A percentile compares a stretch with the other conserved stretches of the same genome.
Evolutionary conservation across 768 basidiomycete species (phyloP).

Genomic region (Leccinum imitatum): DNA sequence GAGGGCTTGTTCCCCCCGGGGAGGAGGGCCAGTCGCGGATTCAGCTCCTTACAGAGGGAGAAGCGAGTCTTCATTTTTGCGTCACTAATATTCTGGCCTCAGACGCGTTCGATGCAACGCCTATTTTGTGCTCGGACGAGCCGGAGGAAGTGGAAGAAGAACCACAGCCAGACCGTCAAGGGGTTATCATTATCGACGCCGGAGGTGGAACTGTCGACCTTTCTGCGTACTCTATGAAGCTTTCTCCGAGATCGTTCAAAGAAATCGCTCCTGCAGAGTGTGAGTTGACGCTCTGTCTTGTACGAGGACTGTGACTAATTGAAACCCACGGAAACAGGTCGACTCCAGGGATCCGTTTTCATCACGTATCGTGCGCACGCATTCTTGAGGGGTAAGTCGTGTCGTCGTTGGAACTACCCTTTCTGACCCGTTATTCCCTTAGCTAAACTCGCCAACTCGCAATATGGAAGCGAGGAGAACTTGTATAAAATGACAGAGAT

Average conservation of each 20-base stretch:
- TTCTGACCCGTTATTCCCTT: background rate
- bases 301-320: background rate
- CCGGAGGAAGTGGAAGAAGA: conserved; percentile 13
- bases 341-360: conserved; percentile 39
- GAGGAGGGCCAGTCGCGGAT: conserved; percentile 39
- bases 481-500: conserved; percentile 31
- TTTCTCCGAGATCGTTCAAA: conserved; percentile 37
- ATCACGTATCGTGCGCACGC: conserved; percentile 33
- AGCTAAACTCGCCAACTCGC: conserved; percentile 33
- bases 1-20: conserved; percentile 47
- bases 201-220: conserved; percentile 44
- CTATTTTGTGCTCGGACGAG: conserved; percentile 19
- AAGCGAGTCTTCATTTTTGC: conserved; percentile 54
- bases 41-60: conserved; percentile 60
- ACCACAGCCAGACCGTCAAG: conserved; percentile 22
- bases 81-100: conserved; percentile 43
- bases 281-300: conserved; percentile 8
- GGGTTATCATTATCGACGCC: conserved; percentile 48
- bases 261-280: conserved; percentile 37
- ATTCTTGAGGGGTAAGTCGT: conserved; percentile 32
- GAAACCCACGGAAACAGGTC: conserved; percentile 25
- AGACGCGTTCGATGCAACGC: conserved; percentile 19
- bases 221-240: conserved; percentile 40
- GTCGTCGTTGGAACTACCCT: background rate
- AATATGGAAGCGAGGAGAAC: conserved; percentile 28